Percentiles rank a stretch among this genome's conserved stretches.
Conservation (phyloP, 2,329 filamentous ascomycete species). For the Zasmidium angulare region DNA sequence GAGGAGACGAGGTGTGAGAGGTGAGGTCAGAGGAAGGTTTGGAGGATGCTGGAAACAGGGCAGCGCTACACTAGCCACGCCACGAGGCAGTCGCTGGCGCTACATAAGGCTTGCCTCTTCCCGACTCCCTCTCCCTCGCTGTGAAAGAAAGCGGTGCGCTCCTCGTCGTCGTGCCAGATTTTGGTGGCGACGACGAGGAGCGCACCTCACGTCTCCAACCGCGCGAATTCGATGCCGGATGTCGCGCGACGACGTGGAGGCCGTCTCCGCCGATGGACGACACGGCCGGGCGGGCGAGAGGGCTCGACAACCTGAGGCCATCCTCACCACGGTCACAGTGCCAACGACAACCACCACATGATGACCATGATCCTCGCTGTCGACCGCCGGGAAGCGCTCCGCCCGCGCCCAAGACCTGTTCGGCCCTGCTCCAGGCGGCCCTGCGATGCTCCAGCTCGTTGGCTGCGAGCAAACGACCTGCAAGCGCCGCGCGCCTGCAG, state of each 20-base stretch:
- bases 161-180: background rate
- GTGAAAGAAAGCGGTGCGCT: background rate
- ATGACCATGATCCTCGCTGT: too few relatives aligned
- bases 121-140: background rate
- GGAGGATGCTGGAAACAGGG: background rate
- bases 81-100: background rate
- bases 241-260: background rate
- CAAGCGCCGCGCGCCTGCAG: conserved; percentile 12
- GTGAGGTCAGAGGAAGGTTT: background rate
- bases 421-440: conserved; percentile 9
- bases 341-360: background rate
- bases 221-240: background rate
- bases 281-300: background rate
- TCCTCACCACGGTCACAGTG: background rate
- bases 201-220: conserved; percentile 14
- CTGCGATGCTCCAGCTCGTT: conserved; percentile 3
- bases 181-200: conserved; percentile 8
- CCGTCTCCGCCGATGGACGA: conserved; percentile 1
- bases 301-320: conserved; percentile 2
- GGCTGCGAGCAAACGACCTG: conserved; percentile 10
- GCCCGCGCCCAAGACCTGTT: conserved; percentile 1
- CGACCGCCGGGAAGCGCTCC: background rate
- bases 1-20: background rate
- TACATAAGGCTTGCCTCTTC: background rate
- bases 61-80: background rate